Evolutionary conservation across 1,284 basidiomycete genomes (phyloP).

Genomic region (Kalmanozyma brasiliensis): DNA sequence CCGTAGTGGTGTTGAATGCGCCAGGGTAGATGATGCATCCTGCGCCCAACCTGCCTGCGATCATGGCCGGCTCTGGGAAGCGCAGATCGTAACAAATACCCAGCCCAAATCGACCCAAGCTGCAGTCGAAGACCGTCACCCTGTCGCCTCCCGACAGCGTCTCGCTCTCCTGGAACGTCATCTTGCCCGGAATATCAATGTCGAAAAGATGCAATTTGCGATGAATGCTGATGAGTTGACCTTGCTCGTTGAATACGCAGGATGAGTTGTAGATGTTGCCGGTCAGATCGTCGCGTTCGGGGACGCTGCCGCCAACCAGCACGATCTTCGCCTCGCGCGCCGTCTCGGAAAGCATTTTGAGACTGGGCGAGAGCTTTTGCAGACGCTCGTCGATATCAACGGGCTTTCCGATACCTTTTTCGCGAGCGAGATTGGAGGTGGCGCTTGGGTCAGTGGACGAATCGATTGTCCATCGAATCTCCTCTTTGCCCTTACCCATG

Average conservation of each 20-base stretch:
- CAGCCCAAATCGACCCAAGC: conserved; percentile 89
- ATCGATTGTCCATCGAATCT: conserved; percentile 55
- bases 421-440: conserved; percentile 37
- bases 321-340: conserved; percentile 85
- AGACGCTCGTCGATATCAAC: conserved; percentile 74
- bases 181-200: conserved; percentile 96
- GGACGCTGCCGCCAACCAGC: conserved; percentile 82
- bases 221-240: conserved; percentile 85
- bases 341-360: conserved; percentile 82
- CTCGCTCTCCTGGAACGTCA: conserved; percentile 98
- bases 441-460: conserved; percentile 38
- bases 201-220: conserved; percentile 98
- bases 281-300: conserved; percentile 58
- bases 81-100: conserved; percentile 83
- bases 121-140: conserved; percentile 87
- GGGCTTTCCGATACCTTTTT: conserved; percentile 39
- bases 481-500: conserved; percentile 47
- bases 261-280: conserved; percentile 65
- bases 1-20: conserved; percentile 77
- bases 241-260: conserved; percentile 83
- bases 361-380: conserved; percentile 70
- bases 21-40: conserved; percentile 83
- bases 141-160: conserved; percentile 83
- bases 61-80: conserved; percentile 94
- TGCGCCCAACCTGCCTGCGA: conserved; percentile 86